These are phyloP conservation scores for Mortierella sp. DNA, from an alignment of 371 early-diverging fungal species.

Conservation along the genomic window DNA sequence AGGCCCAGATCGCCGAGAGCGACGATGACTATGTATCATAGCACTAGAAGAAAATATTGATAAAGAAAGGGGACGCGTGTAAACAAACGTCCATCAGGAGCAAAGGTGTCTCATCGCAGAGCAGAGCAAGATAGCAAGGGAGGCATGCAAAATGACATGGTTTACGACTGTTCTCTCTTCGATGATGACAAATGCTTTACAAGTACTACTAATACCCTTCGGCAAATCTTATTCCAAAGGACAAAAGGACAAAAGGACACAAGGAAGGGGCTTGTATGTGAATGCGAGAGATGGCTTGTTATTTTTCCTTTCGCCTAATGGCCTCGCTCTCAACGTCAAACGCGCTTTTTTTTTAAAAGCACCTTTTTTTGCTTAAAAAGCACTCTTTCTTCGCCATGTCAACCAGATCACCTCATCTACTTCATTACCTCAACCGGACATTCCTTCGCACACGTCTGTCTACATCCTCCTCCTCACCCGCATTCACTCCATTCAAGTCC, in stretches of 20 bases:
- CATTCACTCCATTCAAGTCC: background rate
- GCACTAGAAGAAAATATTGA: background rate
- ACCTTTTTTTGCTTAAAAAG: background rate
- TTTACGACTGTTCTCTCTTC: background rate
- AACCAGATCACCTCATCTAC: background rate
- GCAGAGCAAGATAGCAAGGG: background rate
- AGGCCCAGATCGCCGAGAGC: conserved; percentile 42
- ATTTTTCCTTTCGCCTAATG: background rate
- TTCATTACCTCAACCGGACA: background rate
- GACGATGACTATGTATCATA: conserved; percentile 53
- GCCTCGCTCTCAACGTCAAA: background rate
- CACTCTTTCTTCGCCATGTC: background rate
- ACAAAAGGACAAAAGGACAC: too few relatives aligned
- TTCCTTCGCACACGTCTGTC: background rate
- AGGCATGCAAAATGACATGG: background rate
- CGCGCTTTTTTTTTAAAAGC: background rate
- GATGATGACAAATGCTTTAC: background rate
- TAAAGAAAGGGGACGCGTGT: conserved; percentile 4
- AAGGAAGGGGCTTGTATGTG: background rate
- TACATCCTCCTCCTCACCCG: background rate
- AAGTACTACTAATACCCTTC: too few relatives aligned
- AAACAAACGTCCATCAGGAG: background rate
- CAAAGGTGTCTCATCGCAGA: background rate
- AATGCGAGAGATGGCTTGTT: background rate
- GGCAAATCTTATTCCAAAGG: background rate